Evolutionary conservation across 148 eudicot genomes (phyloP).

Genomic region (Chenopodium berlandieri): DNA sequence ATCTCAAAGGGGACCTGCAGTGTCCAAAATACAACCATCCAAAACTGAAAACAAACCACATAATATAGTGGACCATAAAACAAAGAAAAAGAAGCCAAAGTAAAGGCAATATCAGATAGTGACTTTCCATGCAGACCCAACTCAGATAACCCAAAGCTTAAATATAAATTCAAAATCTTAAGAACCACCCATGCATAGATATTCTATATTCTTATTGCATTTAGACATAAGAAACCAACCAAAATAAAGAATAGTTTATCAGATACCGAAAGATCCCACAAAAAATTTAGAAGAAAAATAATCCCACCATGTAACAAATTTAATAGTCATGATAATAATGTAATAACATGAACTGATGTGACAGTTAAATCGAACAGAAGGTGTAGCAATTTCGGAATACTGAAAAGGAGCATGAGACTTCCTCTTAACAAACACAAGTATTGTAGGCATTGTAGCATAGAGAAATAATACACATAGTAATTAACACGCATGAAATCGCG

Average conservation of each 20-base stretch:
- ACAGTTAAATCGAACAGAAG: neutral
- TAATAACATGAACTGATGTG: neutral
- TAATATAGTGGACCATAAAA: constrained; percentile 29
- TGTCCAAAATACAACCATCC: constrained; percentile 41
- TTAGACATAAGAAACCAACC: constrained; percentile 8
- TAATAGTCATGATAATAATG: too few relatives aligned
- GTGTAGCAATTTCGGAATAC: neutral
- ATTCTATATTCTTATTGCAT: constrained; percentile 4
- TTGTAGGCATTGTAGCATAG: neutral
- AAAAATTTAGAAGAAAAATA: neutral
- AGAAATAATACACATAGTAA: constrained; percentile 11
- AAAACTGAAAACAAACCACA: constrained; percentile 28
- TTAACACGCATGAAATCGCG: constrained; percentile 13
- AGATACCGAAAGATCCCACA: constrained; percentile 7
- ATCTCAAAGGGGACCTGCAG: constrained; percentile 30
- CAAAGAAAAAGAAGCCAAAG: constrained; percentile 28
- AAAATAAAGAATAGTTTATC: constrained; percentile 1
- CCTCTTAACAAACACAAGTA: neutral
- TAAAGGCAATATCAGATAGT: constrained; percentile 36
- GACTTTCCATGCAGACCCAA: constrained; percentile 47
- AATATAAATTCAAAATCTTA: constrained; percentile 6
- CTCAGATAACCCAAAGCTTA: constrained; percentile 27
- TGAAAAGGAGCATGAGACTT: neutral
- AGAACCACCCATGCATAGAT: constrained; percentile 11
- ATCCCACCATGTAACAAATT: neutral